A percentile compares a stretch with the other conserved stretches of the same genome.
These are phyloP conservation scores for Russula lepida DNA, from an alignment of 768 basidiomycete species.

Conservation along the genomic window DNA sequence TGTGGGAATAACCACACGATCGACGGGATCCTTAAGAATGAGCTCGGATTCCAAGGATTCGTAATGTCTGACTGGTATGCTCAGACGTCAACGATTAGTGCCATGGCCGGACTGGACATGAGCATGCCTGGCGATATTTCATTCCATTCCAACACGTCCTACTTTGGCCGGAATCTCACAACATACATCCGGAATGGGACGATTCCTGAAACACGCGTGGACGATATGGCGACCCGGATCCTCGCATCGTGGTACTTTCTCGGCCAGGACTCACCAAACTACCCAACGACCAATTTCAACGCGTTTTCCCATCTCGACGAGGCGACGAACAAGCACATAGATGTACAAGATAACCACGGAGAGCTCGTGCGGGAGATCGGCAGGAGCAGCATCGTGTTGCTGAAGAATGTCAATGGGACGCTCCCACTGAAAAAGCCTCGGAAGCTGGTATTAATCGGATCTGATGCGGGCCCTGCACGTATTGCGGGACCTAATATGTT, in stretches of 20 bases:
- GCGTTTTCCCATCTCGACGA: constrained; percentile 48
- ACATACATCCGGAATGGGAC: constrained; percentile 62
- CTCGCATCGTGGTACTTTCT: constrained; percentile 63
- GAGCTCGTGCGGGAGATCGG: constrained; percentile 64
- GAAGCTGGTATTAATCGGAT: constrained; percentile 55
- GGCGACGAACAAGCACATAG: constrained; percentile 48
- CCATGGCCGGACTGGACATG: constrained; percentile 56
- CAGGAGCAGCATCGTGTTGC: constrained; percentile 62
- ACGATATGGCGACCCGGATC: constrained; percentile 80
- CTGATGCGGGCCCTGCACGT: constrained; percentile 38
- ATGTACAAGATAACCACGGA: constrained; percentile 64
- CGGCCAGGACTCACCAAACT: constrained; percentile 52
- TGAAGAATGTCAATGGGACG: constrained; percentile 57
- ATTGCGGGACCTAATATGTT: constrained; percentile 41
- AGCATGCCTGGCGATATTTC: constrained; percentile 52
- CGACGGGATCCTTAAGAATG: constrained; percentile 65
- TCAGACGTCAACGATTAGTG: constrained; percentile 52
- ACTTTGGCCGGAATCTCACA: constrained; percentile 60
- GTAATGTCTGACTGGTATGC: constrained; percentile 73
- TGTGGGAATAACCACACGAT: constrained; percentile 66
- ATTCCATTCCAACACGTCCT: constrained; percentile 39
- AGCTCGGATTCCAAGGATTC: constrained; percentile 71
- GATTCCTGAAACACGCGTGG: constrained; percentile 54
- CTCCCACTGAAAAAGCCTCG: constrained; percentile 54
- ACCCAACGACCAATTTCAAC: constrained; percentile 65